Conservation (phyloP, 2,329 filamentous ascomycete genomes). For the Fusarium illudens region DNA sequence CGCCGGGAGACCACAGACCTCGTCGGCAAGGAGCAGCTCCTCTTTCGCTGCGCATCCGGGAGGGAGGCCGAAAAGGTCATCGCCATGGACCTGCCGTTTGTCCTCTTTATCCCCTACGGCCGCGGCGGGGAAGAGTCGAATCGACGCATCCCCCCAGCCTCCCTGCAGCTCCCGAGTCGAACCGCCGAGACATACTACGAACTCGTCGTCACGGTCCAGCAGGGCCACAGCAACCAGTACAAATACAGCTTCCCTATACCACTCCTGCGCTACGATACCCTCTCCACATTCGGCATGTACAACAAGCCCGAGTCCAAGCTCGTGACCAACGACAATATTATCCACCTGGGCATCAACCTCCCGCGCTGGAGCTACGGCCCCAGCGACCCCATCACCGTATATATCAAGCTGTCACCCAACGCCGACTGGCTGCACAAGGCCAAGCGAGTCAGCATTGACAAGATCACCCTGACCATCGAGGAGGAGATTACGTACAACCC, state of each 20-base stretch:
- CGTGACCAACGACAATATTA: conserved; percentile 85
- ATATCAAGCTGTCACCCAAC: conserved; percentile 93
- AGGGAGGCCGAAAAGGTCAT: conserved; percentile 89
- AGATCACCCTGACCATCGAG: conserved; percentile 92
- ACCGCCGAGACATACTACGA: conserved; percentile 99
- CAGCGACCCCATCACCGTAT: conserved; percentile 92
- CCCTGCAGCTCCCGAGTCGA: conserved; percentile 86
- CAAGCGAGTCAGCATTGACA: conserved; percentile 89
- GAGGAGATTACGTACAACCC: conserved; percentile 99
- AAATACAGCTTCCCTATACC: conserved; percentile 93
- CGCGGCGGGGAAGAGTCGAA: conserved; percentile 90
- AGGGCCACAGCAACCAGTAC: conserved; percentile 85
- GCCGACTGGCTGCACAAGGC: conserved; percentile 91
- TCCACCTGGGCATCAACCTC: conserved; percentile 89
- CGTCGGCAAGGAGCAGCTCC: conserved; percentile 92
- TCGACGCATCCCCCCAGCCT: conserved; percentile 89
- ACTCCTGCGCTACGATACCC: conserved; percentile 90
- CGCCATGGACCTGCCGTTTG: conserved; percentile 96
- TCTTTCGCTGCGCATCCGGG: conserved; percentile 86
- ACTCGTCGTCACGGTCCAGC: conserved; percentile 93
- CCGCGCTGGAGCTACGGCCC: conserved; percentile 97
- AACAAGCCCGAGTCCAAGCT: conserved; percentile 92
- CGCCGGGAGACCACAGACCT: conserved; percentile 91
- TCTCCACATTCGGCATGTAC: conserved; percentile 99
- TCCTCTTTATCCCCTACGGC: conserved; percentile 96